A percentile compares a stretch with the other conserved stretches of the same genome.
These are phyloP conservation scores for Penicillium sp. DNA, from an alignment of 2,329 filamentous ascomycete genomes.

Conservation along the genomic window DNA sequence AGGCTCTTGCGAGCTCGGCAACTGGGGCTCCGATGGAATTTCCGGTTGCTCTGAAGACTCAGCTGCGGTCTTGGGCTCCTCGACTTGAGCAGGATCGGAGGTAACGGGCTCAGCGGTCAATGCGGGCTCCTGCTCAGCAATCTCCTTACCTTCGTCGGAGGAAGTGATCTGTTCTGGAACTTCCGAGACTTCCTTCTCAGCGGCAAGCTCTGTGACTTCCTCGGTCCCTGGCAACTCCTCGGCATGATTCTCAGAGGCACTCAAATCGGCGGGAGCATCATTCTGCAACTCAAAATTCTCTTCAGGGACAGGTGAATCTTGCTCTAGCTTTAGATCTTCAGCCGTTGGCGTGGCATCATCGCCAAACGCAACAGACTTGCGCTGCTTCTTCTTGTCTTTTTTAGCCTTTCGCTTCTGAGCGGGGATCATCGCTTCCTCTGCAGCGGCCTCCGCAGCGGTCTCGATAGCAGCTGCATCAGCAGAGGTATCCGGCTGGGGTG, in stretches of 20 bases:
- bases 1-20: not conserved
- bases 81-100: not conserved
- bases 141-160: not conserved
- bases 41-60: constrained; percentile 4
- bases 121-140: not conserved
- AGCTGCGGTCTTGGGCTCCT: not conserved
- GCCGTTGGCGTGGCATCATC: not conserved
- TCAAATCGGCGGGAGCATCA: not conserved
- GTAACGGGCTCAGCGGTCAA: not conserved
- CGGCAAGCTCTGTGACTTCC: not conserved
- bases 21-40: constrained; percentile 2
- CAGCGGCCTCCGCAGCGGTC: not conserved
- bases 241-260: not conserved
- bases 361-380: constrained; percentile 21
- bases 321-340: constrained; percentile 8
- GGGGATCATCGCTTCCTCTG: constrained; percentile 16
- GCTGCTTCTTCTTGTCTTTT: constrained; percentile 25
- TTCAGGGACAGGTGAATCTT: not conserved
- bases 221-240: constrained; percentile 2
- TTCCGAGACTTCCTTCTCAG: not conserved
- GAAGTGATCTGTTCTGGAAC: not conserved
- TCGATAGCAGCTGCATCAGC: constrained; percentile 1
- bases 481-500: not conserved
- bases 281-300: constrained; percentile 1
- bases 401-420: constrained; percentile 20